Evolutionary conservation across 2,329 filamentous ascomycete genomes (phyloP), one percentile per base, ranked within the genome.

Genomic region (Sphaerulina vaccinii): DNA sequence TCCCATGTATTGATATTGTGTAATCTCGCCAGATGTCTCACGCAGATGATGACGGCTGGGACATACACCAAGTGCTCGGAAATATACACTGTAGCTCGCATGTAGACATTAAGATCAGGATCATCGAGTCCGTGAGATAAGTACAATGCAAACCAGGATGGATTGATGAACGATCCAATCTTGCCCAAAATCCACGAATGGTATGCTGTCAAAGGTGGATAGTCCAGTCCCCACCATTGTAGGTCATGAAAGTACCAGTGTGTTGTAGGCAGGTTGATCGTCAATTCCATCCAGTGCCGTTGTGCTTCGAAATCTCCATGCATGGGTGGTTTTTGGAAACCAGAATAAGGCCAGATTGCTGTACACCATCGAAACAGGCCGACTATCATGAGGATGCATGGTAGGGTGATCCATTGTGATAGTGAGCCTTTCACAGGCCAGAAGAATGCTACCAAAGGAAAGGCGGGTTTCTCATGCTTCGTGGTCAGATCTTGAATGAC

Each of bases 211-310:
- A 99, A 80, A 46, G 93, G 93, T 51, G 93, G 93, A 70, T 99
- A 99, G 73, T 99, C 93, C 60, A 99, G 79, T 0, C 95, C 95
- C 93, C 93, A 99, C 86, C 92, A 99, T 65, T 92, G 80, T 38
- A 97, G 77, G 68, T 99, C 91, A 70, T 99, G 90, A 67, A 95
- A 96, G 71, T 99, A 99, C 93, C 95, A 99, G 70, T 93, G 87
- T 9, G 90, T 93, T 32, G 95, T 79, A 11, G 93, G 93, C 1
- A 99, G 77, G 54, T 96, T 83, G 7, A 83, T 88, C 1, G 93
- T 96, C 59, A 99, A 78, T 68, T 99, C 93, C 91, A 99, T 96
- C 93, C 93, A 99, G 71, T 99, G 93, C 63, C 93, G 79, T 71
- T 99, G 93, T 3, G 95, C 93, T 75, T 99, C 93, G 73, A 96